phyloP scores from a whole-genome alignment of 805 yeast species.

The Torulaspora maleeae region DNA sequence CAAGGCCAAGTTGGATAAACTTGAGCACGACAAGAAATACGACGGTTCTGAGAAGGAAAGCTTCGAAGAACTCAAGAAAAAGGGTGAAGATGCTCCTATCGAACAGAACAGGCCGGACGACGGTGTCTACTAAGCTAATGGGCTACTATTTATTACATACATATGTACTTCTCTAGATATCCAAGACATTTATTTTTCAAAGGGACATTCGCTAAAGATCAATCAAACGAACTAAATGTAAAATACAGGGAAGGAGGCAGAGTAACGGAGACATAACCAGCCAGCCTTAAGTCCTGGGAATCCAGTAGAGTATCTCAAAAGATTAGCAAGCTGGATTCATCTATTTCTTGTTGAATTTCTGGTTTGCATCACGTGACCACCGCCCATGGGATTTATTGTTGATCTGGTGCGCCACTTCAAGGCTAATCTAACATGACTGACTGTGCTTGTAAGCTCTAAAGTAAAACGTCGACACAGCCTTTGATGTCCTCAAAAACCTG shows the following conservation, averaged over 20 bases:
- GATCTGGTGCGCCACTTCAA: background rate
- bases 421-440: background rate
- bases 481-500: background rate
- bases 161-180: background rate
- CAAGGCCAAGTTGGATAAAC: constrained; percentile 25
- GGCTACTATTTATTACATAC: background rate
- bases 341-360: too few species aligned
- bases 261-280: background rate
- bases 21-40: constrained; percentile 21
- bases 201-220: too few species aligned
- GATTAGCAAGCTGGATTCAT: too few species aligned
- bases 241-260: background rate
- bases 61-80: constrained; percentile 25
- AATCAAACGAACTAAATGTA: background rate
- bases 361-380: background rate
- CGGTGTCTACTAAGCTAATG: constrained; percentile 28
- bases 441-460: background rate
- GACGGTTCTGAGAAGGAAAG: constrained; percentile 19
- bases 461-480: background rate
- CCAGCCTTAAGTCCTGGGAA: too few species aligned
- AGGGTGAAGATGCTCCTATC: constrained; percentile 33
- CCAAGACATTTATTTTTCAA: too few species aligned
- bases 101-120: constrained; percentile 37
- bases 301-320: too few species aligned
- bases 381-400: background rate